A percentile compares a stretch with the other conserved stretches of the same genome.
Evolutionary conservation across 2,329 filamentous ascomycete species (phyloP).

Genomic region (Zymoseptoria crescenta): DNA sequence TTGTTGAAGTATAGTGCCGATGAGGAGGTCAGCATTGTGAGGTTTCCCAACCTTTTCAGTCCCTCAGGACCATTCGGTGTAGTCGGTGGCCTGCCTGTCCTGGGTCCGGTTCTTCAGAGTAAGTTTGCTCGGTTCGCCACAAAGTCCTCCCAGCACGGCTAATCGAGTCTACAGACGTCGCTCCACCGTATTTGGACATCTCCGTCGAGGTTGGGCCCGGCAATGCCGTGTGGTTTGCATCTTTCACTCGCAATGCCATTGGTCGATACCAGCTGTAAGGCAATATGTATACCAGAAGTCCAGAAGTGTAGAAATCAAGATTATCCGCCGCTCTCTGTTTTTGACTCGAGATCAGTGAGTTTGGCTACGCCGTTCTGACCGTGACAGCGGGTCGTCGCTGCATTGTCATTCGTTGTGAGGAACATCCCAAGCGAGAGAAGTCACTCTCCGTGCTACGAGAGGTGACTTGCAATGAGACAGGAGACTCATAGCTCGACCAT

Average conservation of each 20-base stretch:
- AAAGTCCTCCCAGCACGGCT: too few species aligned
- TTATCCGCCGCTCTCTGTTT: too few species aligned
- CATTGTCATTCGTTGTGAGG: too few species aligned
- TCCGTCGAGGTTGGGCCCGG: slow-evolving; percentile 12
- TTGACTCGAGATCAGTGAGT: too few species aligned
- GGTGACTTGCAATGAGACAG: too few species aligned
- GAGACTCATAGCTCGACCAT: too few species aligned
- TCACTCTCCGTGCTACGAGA: too few species aligned
- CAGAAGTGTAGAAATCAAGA: too few species aligned
- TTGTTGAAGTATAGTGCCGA: slow-evolving; percentile 4
- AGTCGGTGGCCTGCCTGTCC: slow-evolving; percentile 1
- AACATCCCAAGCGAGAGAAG: too few species aligned
- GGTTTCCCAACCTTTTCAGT: slow-evolving; percentile 7
- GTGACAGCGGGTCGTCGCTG: too few species aligned
- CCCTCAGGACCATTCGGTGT: not conserved
- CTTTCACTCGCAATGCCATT: slow-evolving; percentile 1
- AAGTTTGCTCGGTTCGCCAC: not conserved
- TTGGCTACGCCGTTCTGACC: too few species aligned
- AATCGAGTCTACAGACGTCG: too few species aligned
- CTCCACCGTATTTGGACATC: slow-evolving; percentile 12
- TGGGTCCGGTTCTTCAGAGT: slow-evolving; percentile 2
- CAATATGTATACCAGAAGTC: not conserved
- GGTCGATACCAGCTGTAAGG: slow-evolving; percentile 1
- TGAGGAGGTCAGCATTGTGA: slow-evolving; percentile 7
- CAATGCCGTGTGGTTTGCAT: slow-evolving; percentile 7